phyloP scores from a whole-genome alignment of 2,329 filamentous ascomycete species.

The Chrysoporthe deuterocubensis region DNA sequence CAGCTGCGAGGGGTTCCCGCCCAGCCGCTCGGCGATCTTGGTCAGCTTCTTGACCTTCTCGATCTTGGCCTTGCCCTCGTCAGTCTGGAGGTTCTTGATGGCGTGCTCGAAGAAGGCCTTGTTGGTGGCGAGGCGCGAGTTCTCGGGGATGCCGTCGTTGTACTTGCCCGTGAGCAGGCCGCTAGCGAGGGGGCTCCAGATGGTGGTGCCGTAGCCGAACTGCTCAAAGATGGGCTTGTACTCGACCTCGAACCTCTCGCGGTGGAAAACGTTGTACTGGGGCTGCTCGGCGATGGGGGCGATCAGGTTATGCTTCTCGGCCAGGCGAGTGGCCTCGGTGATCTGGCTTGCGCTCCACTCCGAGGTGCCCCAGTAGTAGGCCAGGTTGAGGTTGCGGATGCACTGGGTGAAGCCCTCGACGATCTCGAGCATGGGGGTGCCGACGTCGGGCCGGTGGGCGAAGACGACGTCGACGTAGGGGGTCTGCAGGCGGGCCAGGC shows the following conservation, averaged over 20 bases:
- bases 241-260: conserved; percentile 64
- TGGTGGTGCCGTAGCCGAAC: conserved; percentile 59
- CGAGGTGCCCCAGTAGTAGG: conserved; percentile 64
- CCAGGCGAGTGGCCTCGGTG: conserved; percentile 58
- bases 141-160: conserved; percentile 64
- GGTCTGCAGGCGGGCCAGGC: conserved; percentile 61
- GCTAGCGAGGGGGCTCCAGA: conserved; percentile 58
- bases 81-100: conserved; percentile 53
- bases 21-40: conserved; percentile 68
- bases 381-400: conserved; percentile 59
- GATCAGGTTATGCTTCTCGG: conserved; percentile 62
- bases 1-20: conserved; percentile 58
- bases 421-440: conserved; percentile 65
- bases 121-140: conserved; percentile 63
- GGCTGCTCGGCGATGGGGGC: conserved; percentile 53
- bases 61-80: conserved; percentile 55
- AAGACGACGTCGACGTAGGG: conserved; percentile 71
- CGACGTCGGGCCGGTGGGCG: conserved; percentile 62
- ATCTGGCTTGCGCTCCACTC: conserved; percentile 66
- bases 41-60: conserved; percentile 63
- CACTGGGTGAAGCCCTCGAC: conserved; percentile 56
- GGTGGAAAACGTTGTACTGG: conserved; percentile 66
- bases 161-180: conserved; percentile 67
- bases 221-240: conserved; percentile 61
- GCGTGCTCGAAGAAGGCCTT: conserved; percentile 56